Base-by-base conservation (phyloP, 441 rosid genomes). In the Populus trichocarpa region DNA sequence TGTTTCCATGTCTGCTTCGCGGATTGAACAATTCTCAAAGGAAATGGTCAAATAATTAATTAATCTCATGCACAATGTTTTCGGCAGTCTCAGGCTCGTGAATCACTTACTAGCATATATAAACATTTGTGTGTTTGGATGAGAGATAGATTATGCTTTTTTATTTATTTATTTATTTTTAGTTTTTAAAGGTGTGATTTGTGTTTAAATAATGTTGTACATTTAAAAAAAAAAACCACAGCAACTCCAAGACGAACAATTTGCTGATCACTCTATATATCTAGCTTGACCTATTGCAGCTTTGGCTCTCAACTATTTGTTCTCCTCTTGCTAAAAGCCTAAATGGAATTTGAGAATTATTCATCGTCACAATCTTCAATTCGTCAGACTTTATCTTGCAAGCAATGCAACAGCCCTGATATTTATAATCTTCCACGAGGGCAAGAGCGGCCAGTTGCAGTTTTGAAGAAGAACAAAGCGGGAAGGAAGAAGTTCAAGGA, bases 401-500 rank as follows among this genome's bases (percentile, higher is more conserved):
- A 65, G 25, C 67, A 70, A 64, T 74, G 67, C 78, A 74, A 7
- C 74, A 20, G 20, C 63, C 67, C 53, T 14, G 59, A 9, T 20
- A 28, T 30, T 38, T 35, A 38, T 33, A 38, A 26, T 4, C n/a
- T 28, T 3, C 11, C n/a, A 32, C 72, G 7, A 36, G 71, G 42
- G 8, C 23, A 7, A 2, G 63, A 57, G n/a, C 8, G 63, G 63
- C 63, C 22, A n/a, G 22, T 6, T 57, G 22, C 23, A 7, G 23
- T 68, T 40, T 4, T 69, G 35, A 53, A 30, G 26, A 84, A 84
- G 80, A 61, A 80, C 66, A 81, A 57, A 67, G 76, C 84, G 10
- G 85, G 87, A 13, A 64, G 87, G 59, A 84, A 69, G 70, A 84
- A 84, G 84, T 84, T 84, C 35, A 72, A 77, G 67, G 87, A 84